Base-by-base conservation (phyloP, 2,329 filamentous ascomycete genomes). In the Juglanconis sp. region DNA sequence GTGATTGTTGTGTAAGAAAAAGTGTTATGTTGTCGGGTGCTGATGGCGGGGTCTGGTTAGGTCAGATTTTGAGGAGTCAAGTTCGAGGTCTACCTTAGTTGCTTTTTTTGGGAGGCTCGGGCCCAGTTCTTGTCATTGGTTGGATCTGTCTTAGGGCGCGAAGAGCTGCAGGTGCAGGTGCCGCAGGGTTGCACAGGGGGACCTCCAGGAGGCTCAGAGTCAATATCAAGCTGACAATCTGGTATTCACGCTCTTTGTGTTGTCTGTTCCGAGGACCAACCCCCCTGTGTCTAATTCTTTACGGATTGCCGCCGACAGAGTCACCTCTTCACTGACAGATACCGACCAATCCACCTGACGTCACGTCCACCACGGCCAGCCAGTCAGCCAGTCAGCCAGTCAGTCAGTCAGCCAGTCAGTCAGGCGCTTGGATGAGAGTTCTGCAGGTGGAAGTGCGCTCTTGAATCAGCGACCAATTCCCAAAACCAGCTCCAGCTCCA, bases 21-120 rank as follows among this genome's bases (percentile, higher is more conserved):
- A 42, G 17, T n/a, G 49, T 54, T 52, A 49, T 24, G 44, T 38
- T 38, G 50, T 53, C 15, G 57, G 49, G 32, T 50, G 31, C 56
- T 53, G 49, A 56, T 53, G 57, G 61, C 61, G 61, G 61, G 57
- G 61, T 57, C 57, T 24, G 24, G 56, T 49, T 30, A 46, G 44
- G 35, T 34, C 34, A 24, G 24, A 24, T 24, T 24, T 24, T 24
- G 24, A 24, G 24, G 24, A 24, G 24, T 24, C 24, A 2, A 24
- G 24, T 24, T 24, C 24, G 24, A 24, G 24, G 24, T 24, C 24
- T 24, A 24, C 24, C 24, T 24, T 24, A 24, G 24, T 24, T 24
- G 24, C 24, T 24, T 24, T 24, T 24, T 24, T 24, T 24, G 24
- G 24, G 24, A 24, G 24, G 24, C 24, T 2, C 24, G 24, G 24